Evolutionary conservation across 768 basidiomycete species (phyloP).

Genomic region (Mycena crocata): DNA sequence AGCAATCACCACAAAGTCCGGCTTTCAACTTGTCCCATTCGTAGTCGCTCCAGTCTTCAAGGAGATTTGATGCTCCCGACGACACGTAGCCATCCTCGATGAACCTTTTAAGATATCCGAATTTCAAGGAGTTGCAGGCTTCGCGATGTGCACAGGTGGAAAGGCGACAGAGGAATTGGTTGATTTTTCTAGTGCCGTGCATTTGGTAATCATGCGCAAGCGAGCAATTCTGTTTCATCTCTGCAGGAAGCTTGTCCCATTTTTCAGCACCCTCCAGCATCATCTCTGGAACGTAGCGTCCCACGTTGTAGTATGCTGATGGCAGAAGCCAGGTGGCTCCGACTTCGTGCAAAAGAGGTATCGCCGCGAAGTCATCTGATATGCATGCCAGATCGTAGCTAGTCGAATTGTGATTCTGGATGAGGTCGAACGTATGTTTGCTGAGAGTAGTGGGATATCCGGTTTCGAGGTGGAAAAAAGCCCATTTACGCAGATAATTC

Average conservation of each 20-base stretch:
- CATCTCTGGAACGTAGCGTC: not conserved
- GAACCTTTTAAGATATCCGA: too few relatives aligned
- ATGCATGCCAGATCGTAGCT: not conserved
- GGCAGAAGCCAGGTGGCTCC: constrained; percentile 11
- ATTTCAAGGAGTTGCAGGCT: too few relatives aligned
- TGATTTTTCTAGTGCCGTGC: not conserved
- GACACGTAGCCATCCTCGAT: too few relatives aligned
- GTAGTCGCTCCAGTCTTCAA: too few relatives aligned
- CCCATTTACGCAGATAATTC: constrained; percentile 8
- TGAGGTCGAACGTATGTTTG: too few relatives aligned
- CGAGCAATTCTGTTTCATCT: not conserved
- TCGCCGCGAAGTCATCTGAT: not conserved
- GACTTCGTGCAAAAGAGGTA: not conserved
- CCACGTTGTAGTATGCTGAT: not conserved
- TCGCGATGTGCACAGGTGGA: not conserved
- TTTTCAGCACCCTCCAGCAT: not conserved
- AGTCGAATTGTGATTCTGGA: not conserved
- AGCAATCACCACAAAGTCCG: not conserved
- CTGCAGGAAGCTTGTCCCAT: not conserved
- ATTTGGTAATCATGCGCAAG: not conserved
- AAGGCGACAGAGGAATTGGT: not conserved
- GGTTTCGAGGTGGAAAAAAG: constrained; percentile 3
- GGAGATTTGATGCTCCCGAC: too few relatives aligned
- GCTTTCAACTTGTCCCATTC: not conserved
- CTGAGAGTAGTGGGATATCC: not conserved